phyloP scores from a whole-genome alignment of 495 filamentous ascomycete genomes.

The Hyaloscypha bicolor region DNA sequence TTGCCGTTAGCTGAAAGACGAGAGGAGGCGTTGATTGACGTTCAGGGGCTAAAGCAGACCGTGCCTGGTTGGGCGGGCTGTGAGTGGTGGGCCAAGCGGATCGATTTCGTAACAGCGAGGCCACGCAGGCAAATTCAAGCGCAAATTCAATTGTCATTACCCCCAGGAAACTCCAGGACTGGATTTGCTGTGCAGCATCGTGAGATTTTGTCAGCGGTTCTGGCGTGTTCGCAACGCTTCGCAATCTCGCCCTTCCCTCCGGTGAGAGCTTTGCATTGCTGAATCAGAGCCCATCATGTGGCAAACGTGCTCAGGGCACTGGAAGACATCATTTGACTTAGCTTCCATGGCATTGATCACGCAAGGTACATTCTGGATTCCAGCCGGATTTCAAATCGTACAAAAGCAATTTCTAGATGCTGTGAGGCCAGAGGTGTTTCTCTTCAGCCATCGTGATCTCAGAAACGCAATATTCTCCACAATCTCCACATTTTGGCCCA shows the following conservation, averaged over 20 bases:
- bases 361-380: not conserved
- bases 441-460: not conserved
- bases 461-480: not conserved
- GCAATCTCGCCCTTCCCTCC: slow-evolving; percentile 10
- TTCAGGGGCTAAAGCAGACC: not conserved
- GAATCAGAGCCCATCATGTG: not conserved
- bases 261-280: slow-evolving; percentile 17
- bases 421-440: not conserved
- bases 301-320: slow-evolving; percentile 20
- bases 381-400: not conserved
- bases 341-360: slow-evolving; percentile 5
- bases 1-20: slow-evolving; percentile 24
- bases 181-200: slow-evolving; percentile 10
- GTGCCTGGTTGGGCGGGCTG: not conserved
- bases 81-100: slow-evolving; percentile 18
- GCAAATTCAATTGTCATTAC: slow-evolving; percentile 16
- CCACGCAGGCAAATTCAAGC: not conserved
- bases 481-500: slow-evolving; percentile 9
- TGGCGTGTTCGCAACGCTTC: not conserved
- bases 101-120: slow-evolving; percentile 15
- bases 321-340: slow-evolving; percentile 19
- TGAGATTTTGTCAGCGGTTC: slow-evolving; percentile 21
- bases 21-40: not conserved
- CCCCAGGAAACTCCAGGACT: slow-evolving; percentile 22
- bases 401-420: not conserved